These are phyloP conservation scores for Boletus smithii DNA, from an alignment of 1,284 basidiomycete species.

Conservation along the genomic window DNA sequence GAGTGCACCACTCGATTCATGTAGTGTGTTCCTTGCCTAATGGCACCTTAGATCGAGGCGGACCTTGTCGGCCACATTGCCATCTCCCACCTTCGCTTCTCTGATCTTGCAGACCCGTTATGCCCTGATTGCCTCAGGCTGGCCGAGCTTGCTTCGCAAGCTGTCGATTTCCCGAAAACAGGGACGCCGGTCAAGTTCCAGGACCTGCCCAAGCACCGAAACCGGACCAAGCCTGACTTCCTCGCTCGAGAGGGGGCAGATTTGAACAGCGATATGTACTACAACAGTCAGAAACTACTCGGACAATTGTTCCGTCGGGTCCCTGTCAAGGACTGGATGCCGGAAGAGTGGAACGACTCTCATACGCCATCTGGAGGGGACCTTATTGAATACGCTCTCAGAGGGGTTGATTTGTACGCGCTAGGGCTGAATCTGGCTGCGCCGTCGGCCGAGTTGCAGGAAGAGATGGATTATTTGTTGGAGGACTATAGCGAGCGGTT, in stretches of 20 bases:
- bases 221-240: conserved; percentile 39
- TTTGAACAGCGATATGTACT: conserved; percentile 27
- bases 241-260: conserved; percentile 38
- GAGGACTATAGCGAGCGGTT: conserved; percentile 37
- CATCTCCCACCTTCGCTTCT: conserved; percentile 61
- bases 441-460: conserved; percentile 27
- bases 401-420: conserved; percentile 19
- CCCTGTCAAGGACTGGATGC: conserved; percentile 32
- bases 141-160: conserved; percentile 64
- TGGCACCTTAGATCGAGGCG: conserved; percentile 45
- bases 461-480: conserved; percentile 38
- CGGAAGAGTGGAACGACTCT: conserved; percentile 21
- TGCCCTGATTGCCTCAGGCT: conserved; percentile 50
- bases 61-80: conserved; percentile 51
- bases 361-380: conserved; percentile 30
- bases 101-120: conserved; percentile 53
- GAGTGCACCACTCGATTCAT: conserved; percentile 11
- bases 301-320: conserved; percentile 40
- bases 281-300: conserved; percentile 38
- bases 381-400: conserved; percentile 24
- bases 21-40: conserved; percentile 1
- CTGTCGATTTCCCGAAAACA: conserved; percentile 68
- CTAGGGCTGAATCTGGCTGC: conserved; percentile 30
- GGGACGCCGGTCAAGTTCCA: conserved; percentile 52
- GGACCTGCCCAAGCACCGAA: conserved; percentile 46